Evolutionary conservation across 2,329 filamentous ascomycete species (phyloP), one percentile per base, ranked within the genome.

Genomic region (Aureobasidium sp.): DNA sequence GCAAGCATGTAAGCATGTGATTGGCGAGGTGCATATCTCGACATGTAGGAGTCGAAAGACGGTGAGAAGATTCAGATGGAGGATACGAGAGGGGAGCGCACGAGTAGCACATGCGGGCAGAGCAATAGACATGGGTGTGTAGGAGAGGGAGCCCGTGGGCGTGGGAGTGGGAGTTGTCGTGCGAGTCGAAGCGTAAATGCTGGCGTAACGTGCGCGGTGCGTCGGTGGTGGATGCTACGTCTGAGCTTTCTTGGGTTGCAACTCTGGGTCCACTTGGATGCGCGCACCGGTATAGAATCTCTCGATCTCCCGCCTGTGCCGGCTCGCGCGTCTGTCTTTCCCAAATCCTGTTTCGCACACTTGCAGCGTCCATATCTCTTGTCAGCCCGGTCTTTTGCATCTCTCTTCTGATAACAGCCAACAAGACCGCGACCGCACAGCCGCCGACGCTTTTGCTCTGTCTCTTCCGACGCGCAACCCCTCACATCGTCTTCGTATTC

Each of bases 401-500:
- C 13, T 35, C 11, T 9, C 45, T 35, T 50, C 46, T 37, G 46
- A 49, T 17, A 35, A 21, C 13, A 25, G n/a, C 11, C 27, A 50
- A 37, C 21, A 29, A 29, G 27, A 37, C 29, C 17, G 23, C 31
- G 10, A 40, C 33, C 49, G 19, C 19, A 19, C 49, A 27, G 35
- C 49, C 49, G 49, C 49, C 49, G 43, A 55, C 51, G 51, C 51
- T 40, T 17, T 40, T 53, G 11, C n/a, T n/a, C 9, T 4, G 13
- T 2, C 37, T 42, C 31, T 23, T 35, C 38, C 37, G 37, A 43
- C 51, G 51, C 51, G 51, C 51, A n/a, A 55, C 51, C 51, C 51
- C 51, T 55, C 51, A 55, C 51, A 55, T 29, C 23, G 37, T 50
- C 47, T 29, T 57, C 54, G 40, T 57, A 45, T n/a, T n/a, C n/a